Base-by-base conservation (phyloP, 495 filamentous ascomycete genomes). In the Aspergillus funiculosus region DNA sequence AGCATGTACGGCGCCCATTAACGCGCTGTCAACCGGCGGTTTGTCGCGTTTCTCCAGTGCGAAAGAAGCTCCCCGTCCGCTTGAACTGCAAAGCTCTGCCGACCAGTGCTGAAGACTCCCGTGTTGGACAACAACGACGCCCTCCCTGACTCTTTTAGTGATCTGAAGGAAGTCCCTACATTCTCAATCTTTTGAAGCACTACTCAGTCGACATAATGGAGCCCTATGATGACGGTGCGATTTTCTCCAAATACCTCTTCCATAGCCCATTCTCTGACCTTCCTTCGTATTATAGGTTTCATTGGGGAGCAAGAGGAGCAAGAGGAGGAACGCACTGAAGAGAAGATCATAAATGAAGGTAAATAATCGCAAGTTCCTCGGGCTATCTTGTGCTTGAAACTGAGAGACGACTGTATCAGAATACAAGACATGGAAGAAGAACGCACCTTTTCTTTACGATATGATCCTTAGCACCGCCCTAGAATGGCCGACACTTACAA, bases 341-440 rank as follows among this genome's bases (percentile, higher is more conserved):
- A 94, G 59, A 88, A 94, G 64, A 81, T 92, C 36, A 85, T 97
- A 64, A 98, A 98, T 53, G 92, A 98, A 74, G 86, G 86, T 88
- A 75, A 19, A 9, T 40, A 4, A 18, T 27, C 22, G 18, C 13
- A 8, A n/a, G 26, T 11, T 8, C 10, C 24, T n/a, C 14, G 31
- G 19, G 10, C 8, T 34, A 18, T 18, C n/a, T 9, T n/a, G 10
- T 18, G 15, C 21, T 13, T 32, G 14, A 28, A 32, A 37, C 53
- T 56, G 54, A 58, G n/a, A 25, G 14, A 20, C 14, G 20, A 4
- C 36, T 34, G 13, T 7, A 20, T 19, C 60, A 91, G 94, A 97
- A 68, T 99, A 99, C 77, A 99, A 99, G 63, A 95, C 88, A 52
- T 99, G 94, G 94, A 99, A 99, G 76, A 99, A 99, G 78, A 97